Conservation (phyloP, 2,329 filamentous ascomycete genomes). For the Fusarium ambrosium region DNA sequence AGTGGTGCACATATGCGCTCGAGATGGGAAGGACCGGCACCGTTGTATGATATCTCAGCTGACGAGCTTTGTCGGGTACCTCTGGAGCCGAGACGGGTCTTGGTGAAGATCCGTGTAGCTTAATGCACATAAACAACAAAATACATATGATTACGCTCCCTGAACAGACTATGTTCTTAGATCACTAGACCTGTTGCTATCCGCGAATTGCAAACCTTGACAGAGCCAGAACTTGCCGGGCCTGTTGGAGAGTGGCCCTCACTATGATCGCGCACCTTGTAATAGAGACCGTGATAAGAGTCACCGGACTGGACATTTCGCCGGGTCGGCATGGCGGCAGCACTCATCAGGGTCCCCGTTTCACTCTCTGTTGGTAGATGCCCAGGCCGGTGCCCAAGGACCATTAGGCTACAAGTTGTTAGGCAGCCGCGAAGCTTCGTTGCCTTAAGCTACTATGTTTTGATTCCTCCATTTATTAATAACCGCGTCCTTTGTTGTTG, state of each 20-base stretch:
- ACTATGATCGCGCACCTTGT: background rate
- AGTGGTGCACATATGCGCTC: background rate
- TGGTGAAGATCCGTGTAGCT: background rate
- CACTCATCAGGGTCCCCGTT: background rate
- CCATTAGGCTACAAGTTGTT: background rate
- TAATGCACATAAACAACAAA: background rate
- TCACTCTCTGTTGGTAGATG: background rate
- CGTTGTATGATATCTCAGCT: background rate
- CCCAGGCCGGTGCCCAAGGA: background rate
- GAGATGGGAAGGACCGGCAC: background rate
- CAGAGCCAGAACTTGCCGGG: background rate
- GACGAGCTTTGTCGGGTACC: background rate
- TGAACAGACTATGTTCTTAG: background rate
- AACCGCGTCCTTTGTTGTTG: background rate
- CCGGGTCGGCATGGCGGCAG: accelerated
- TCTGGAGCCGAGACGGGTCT: background rate
- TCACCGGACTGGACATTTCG: background rate
- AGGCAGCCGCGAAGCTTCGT: background rate
- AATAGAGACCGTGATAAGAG: background rate
- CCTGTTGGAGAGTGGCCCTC: background rate
- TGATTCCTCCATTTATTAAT: background rate
- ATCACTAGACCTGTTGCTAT: background rate
- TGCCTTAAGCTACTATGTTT: background rate
- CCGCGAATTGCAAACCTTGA: background rate
- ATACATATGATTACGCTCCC: background rate